Base-by-base conservation (phyloP, 306 rosid species). In the Hylodesmum podocarpum region DNA sequence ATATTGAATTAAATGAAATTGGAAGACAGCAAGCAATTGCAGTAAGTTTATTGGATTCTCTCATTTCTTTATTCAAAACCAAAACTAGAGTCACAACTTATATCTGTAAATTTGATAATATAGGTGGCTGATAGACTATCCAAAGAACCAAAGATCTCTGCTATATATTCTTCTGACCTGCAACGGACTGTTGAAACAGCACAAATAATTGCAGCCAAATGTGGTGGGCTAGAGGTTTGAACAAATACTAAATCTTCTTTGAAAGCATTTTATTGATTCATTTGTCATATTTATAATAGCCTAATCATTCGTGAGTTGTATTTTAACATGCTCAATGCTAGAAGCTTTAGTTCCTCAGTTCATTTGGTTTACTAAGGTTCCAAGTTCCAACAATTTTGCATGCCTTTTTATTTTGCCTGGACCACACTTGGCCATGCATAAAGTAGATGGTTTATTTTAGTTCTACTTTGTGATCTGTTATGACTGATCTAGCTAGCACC, bases 161-260 rank as follows among this genome's bases (percentile, higher is more conserved):
- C 68, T 18, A 72, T 92, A 33, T 92, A 89, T 86, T 89, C 97
- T 58, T 95, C 97, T 63, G 98, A 95, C 80, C 87, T 89, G 76
- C 86, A 84, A 76, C 86, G 98, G 55, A 97, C 97, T 33, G 79
- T 71, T 28, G 97, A 92, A 73, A 95, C 98, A 55, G 98, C 97
- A 27, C 96, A 89, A 78, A 80, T 64, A n/a, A 92, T 95, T 81
- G 98, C 98, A 53, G 47, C 84, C 69, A 80, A 63, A 70, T 92
- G 98, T 57, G 90, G 93, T 59, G 87, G 83, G 50, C 59, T 78
- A 58, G 90, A 92, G 97, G 98, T 95, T 82, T 69, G 80, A 71
- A 33, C 57, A 22, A 14, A 16, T 8, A 62, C 34, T 25, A 28
- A 4, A 34, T 31, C 3, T 54, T 64, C 44, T 47, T 80, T 54